These are phyloP conservation scores for Neonectria neomacrospora DNA, from an alignment of 2,329 filamentous ascomycete species.

Conservation along the genomic window DNA sequence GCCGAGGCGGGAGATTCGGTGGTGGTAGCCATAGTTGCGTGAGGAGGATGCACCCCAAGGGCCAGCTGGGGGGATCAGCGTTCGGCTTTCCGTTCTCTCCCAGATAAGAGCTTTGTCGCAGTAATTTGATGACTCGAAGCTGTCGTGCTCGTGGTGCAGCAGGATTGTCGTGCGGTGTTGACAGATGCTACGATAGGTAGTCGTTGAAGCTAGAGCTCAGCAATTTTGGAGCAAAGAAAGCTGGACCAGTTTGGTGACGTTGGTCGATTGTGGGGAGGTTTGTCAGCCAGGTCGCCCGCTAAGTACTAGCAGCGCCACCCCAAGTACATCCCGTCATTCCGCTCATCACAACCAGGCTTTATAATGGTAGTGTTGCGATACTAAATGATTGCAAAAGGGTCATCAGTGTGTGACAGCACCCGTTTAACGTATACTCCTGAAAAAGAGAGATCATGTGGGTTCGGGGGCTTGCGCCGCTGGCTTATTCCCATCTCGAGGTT, in stretches of 20 bases:
- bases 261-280: constrained; percentile 20
- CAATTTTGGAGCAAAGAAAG: constrained; percentile 19
- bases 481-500: neutral
- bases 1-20: constrained; percentile 49
- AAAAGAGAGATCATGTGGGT: neutral
- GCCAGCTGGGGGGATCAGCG: constrained; percentile 6
- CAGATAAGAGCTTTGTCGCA: neutral
- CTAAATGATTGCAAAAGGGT: neutral
- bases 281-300: constrained; percentile 27
- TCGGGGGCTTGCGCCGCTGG: neutral
- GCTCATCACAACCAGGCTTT: neutral
- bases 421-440: neutral
- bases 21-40: constrained; percentile 46
- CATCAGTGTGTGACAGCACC: neutral
- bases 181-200: neutral
- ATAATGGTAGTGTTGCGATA: neutral
- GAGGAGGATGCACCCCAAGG: constrained; percentile 25
- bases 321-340: neutral
- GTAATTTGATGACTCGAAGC: neutral
- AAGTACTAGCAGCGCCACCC: constrained; percentile 24
- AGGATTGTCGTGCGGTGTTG: constrained; percentile 10
- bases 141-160: neutral
- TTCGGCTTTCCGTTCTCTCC: neutral
- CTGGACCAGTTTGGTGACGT: constrained; percentile 17
- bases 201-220: constrained; percentile 19